Base-by-base conservation (phyloP, 495 filamentous ascomycete species). In the Neurospora sp. region DNA sequence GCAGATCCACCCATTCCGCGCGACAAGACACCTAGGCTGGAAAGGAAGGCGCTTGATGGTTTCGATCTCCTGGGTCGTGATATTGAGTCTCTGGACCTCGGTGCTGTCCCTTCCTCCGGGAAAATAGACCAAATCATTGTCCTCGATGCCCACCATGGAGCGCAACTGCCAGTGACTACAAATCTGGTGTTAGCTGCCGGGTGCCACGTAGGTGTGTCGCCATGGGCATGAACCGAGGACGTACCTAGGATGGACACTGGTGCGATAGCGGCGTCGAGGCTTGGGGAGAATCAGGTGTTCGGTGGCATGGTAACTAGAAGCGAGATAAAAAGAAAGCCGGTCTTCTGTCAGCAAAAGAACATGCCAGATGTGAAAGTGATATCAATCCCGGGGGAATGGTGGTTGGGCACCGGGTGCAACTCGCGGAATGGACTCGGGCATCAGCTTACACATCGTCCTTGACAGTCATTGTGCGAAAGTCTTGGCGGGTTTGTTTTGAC, bases 81-180 rank as follows among this genome's bases (percentile, higher is more conserved):
- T 88, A 73, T 96, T 88, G 27, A 96, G 86, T 7, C 86, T 87
- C 81, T 90, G 93, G 48, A 99, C 85, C 69, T 94, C 88, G 39
- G 75, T 77, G 39, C 59, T 82, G 74, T 81, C 81, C 75, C 87
- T 81, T 70, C 91, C 90, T 77, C 87, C 88, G 70, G 93, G 93
- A 76, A 95, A 96, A 84, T 94, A 97, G 76, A 99, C 87, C 75
- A 89, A 81, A 82, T 93, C 89, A 31, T 89, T 87, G 73, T 90
- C 88, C 71, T 92, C 90, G 39, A 90, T 91, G 80, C 92, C 95
- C 78, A 98, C 91, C 75, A 97, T 90, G 76, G 96, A 94, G 70
- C 94, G 92, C 69, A 99, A 88, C 82, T 99, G 96, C 85, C 90
- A 92, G 81, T 99, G 96, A 75, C 94, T 97, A 27, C 73, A n/a